Evolutionary conservation across 2,329 filamentous ascomycete species (phyloP), one percentile per base, ranked within the genome.

Genomic region (Cytospora paraplurivora): DNA sequence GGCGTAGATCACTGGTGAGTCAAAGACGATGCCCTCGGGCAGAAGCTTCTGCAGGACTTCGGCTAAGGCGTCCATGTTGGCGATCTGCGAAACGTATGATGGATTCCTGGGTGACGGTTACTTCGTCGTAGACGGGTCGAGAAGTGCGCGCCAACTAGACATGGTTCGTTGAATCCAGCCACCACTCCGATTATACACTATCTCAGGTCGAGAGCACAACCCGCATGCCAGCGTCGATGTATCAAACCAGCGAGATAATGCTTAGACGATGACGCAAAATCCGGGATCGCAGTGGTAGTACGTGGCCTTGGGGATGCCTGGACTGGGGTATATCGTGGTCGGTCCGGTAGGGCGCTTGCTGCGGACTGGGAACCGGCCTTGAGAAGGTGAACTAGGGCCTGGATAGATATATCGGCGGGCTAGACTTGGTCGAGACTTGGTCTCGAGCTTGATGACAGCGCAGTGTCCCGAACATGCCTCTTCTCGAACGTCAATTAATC

Each of bases 21-120:
- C 87, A 56, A 79, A 77, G 65, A 87, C 78, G 65, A 87, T 80
- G 71, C 84, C 85, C 71, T 82, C 82, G 21, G 85, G 85, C 71
- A 87, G 69, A 41, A 85, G 78, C 73, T 80, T 77, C 44, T 76
- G 73, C 69, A 76, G 72, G 57, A 72, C 62, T 38, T 66, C 61
- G 50, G 54, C 57, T 50, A 66, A 49, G n/a, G 55, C 57, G 27
- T 66, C 64, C 64, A 66, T 66, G 15, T 49, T 38, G 50, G 52
- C 27, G 33, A 41, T n/a, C 8, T 55, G n/a, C 32, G 13, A 27
- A 54, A 37, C 52, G 41, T 56, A 32, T 35, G 34, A 60, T 44
- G 41, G 47, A 51, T 21, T 49, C 47, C 59, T 56, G 41, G 37
- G n/a, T 57, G 38, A 35, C 37, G 50, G 49, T 35, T 56, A 54